Evolutionary conservation across 2,329 filamentous ascomycete genomes (phyloP).

Genomic region (Fusarium coffeatum): DNA sequence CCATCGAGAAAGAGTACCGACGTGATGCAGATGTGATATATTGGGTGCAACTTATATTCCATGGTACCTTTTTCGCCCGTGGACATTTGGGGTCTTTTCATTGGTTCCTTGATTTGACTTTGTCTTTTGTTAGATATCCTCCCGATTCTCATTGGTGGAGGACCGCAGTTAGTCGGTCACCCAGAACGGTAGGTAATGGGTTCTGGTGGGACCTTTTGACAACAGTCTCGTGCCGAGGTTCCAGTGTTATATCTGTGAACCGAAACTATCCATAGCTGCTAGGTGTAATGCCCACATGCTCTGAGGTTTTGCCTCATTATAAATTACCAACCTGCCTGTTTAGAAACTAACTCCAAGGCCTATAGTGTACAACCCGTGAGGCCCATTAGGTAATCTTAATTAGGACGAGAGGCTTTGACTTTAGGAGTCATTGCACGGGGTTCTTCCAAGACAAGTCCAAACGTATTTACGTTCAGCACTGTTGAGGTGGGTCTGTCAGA

Average conservation of each 20-base stretch:
- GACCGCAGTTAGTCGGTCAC: not conserved
- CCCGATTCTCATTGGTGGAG: not conserved
- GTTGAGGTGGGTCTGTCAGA: too few species aligned
- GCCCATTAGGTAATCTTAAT: too few species aligned
- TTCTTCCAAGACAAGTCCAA: too few species aligned
- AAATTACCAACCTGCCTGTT: too few species aligned
- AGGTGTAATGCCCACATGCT: too few species aligned
- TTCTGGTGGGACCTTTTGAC: not conserved
- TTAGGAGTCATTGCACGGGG: too few species aligned
- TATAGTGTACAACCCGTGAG: too few species aligned
- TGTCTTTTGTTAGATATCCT: rapidly evolving
- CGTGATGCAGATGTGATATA: rapidly evolving
- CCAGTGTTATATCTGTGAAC: not conserved
- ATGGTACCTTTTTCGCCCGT: not conserved
- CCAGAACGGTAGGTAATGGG: not conserved
- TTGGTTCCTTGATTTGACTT: not conserved
- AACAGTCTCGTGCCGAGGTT: not conserved
- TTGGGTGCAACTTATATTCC: not conserved
- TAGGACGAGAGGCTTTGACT: too few species aligned
- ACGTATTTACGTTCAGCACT: too few species aligned
- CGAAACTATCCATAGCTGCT: too few species aligned
- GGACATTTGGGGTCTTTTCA: not conserved
- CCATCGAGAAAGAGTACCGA: not conserved
- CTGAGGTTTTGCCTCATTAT: too few species aligned
- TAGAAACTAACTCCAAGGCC: too few species aligned